A percentile compares a stretch with the other conserved stretches of the same genome.
These are phyloP conservation scores for Deinandra increscens DNA, from an alignment of 129 eudicot genomes.

Conservation along the genomic window DNA sequence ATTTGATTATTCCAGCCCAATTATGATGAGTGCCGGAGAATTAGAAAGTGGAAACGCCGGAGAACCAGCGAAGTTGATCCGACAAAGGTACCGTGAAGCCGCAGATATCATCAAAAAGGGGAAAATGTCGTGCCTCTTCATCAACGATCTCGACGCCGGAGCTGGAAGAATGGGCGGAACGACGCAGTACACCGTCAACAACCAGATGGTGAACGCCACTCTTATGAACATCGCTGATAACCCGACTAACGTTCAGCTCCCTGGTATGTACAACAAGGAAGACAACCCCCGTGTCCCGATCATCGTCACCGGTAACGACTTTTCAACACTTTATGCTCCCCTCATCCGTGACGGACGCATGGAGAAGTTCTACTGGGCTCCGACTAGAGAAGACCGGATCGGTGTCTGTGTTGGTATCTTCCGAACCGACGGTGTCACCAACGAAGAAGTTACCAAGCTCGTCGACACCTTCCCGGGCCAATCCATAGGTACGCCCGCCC, in stretches of 20 bases:
- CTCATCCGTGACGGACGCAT: constrained; percentile 99
- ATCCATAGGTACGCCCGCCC: constrained; percentile 65
- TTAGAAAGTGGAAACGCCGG: constrained; percentile 96
- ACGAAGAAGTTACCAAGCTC: constrained; percentile 51
- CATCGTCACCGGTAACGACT: constrained; percentile 91
- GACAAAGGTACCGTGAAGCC: constrained; percentile 97
- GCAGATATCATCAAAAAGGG: constrained; percentile 88
- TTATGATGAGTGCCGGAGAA: constrained; percentile 99
- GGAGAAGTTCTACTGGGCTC: constrained; percentile 99
- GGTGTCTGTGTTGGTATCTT: constrained; percentile 90
- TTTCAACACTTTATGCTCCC: constrained; percentile 92
- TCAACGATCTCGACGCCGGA: constrained; percentile 98
- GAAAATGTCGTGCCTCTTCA: constrained; percentile 84
- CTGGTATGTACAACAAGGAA: constrained; percentile 98
- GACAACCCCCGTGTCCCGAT: constrained; percentile 90
- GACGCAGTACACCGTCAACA: constrained; percentile 97
- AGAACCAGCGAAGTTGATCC: constrained; percentile 92
- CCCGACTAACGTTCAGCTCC: constrained; percentile 96
- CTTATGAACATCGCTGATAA: constrained; percentile 98
- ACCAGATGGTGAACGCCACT: constrained; percentile 98
- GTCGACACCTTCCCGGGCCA: constrained; percentile 99
- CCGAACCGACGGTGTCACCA: constrained; percentile 50
- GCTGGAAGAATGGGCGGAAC: constrained; percentile 98
- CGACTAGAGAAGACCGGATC: constrained; percentile 90
- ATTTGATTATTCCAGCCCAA: constrained; percentile 55